Conservation (phyloP, 495 filamentous ascomycete species). For the Penicillium dipodomyicola region DNA sequence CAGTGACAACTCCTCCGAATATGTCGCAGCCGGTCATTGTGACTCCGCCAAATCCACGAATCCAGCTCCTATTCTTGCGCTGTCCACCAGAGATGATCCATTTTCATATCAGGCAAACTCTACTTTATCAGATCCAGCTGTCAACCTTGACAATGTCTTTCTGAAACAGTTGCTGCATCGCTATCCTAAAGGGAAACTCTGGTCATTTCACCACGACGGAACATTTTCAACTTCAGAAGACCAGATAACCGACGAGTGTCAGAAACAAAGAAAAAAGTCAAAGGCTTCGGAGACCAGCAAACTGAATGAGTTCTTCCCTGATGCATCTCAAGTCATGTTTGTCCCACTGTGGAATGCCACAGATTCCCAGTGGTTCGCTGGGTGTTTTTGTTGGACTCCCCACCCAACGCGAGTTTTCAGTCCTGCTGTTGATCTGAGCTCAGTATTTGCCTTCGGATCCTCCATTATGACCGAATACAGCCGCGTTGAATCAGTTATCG, state of each 20-base stretch:
- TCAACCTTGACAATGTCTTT: constrained; percentile 26
- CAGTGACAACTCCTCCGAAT: constrained; percentile 8
- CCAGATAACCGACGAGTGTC: constrained; percentile 6
- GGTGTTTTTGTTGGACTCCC: constrained; percentile 54
- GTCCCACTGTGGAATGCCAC: constrained; percentile 61
- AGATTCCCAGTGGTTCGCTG: constrained; percentile 60
- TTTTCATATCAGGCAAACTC: constrained; percentile 10
- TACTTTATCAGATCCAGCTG: constrained; percentile 16
- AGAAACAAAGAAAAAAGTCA: constrained; percentile 24
- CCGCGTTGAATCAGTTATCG: constrained; percentile 45
- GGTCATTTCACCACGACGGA: constrained; percentile 50
- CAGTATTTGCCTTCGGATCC: constrained; percentile 60
- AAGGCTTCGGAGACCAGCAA: constrained; percentile 24
- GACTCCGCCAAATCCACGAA: constrained; percentile 4
- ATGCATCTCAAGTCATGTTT: constrained; percentile 28
- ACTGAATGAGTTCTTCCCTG: constrained; percentile 22
- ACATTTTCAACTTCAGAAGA: constrained; percentile 25
- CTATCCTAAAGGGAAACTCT: constrained; percentile 57
- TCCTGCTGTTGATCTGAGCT: constrained; percentile 49
- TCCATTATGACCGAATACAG: constrained; percentile 65
- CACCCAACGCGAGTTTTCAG: constrained; percentile 31
- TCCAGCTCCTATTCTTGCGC: constrained; percentile 16
- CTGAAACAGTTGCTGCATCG: constrained; percentile 45
- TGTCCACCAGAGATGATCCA: constrained; percentile 15
- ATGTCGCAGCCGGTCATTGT: constrained; percentile 9